Evolutionary conservation across 176 grass and related monocot species (phyloP).

Genomic region (Triticum aestivum): IWGSC_CS_RefSeq_v2.1 NC_057797.1:206575838-206576337

Average conservation of each 20-base stretch:
- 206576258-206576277: conserved; percentile 60
- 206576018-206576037: neutral
- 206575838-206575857: too few species aligned
- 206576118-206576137: conserved; percentile 52
- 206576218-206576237: conserved; percentile 71
- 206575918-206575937: neutral
- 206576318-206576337: neutral
- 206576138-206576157: conserved; percentile 27
- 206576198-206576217: conserved; percentile 54
- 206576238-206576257: conserved; percentile 98
- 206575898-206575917: neutral
- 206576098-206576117: conserved; percentile 50
- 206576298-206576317: neutral
- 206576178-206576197: conserved; percentile 65
- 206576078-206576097: conserved; percentile 54
- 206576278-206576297: neutral
- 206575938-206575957: neutral
- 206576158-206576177: conserved; percentile 67
- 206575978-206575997: neutral
- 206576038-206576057: conserved; percentile 8
- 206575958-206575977: neutral
- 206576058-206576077: conserved; percentile 38
- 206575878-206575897: neutral
- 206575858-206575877: neutral
- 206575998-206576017: neutral